Evolutionary conservation across 2,329 filamentous ascomycete species (phyloP).

Genomic region (Ophiostoma ulmi): DNA sequence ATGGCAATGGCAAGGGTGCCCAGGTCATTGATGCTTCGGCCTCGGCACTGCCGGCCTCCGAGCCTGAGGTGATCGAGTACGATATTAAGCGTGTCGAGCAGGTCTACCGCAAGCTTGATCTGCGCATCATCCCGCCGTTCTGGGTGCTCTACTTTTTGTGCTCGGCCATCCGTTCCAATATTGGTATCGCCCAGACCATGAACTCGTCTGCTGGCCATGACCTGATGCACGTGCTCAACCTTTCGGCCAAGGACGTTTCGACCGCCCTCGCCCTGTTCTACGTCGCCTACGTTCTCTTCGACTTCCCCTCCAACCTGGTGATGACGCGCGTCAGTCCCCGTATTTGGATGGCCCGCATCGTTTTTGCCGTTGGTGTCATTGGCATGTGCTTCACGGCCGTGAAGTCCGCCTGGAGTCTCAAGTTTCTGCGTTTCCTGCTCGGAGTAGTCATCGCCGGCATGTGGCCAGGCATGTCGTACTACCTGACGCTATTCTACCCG

Average conservation of each 20-base stretch:
- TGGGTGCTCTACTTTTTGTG: slow-evolving; percentile 90
- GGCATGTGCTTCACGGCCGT: slow-evolving; percentile 80
- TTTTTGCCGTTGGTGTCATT: slow-evolving; percentile 79
- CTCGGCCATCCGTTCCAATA: slow-evolving; percentile 86
- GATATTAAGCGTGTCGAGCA: slow-evolving; percentile 20
- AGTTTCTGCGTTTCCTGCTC: slow-evolving; percentile 78
- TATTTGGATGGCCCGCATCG: slow-evolving; percentile 88
- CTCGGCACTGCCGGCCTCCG: background rate
- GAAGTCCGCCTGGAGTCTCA: slow-evolving; percentile 76
- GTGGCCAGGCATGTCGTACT: slow-evolving; percentile 95
- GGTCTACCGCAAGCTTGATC: slow-evolving; percentile 47
- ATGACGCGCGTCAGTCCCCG: slow-evolving; percentile 83
- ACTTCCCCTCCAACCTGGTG: slow-evolving; percentile 79
- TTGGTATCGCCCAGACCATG: slow-evolving; percentile 93
- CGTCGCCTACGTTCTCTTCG: slow-evolving; percentile 85
- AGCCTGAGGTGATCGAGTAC: slow-evolving; percentile 16
- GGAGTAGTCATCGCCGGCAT: slow-evolving; percentile 86
- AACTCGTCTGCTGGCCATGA: slow-evolving; percentile 67
- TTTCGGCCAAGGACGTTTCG: slow-evolving; percentile 72
- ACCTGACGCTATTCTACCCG: slow-evolving; percentile 86
- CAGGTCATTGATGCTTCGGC: background rate
- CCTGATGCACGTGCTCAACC: slow-evolving; percentile 62
- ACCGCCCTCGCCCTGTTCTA: slow-evolving; percentile 85
- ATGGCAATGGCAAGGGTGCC: slow-evolving; percentile 16
- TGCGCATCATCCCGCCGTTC: slow-evolving; percentile 63